These are phyloP conservation scores for Paraconiothyrium sp. DNA, from an alignment of 2,329 filamentous ascomycete genomes.

Conservation along the genomic window DNA sequence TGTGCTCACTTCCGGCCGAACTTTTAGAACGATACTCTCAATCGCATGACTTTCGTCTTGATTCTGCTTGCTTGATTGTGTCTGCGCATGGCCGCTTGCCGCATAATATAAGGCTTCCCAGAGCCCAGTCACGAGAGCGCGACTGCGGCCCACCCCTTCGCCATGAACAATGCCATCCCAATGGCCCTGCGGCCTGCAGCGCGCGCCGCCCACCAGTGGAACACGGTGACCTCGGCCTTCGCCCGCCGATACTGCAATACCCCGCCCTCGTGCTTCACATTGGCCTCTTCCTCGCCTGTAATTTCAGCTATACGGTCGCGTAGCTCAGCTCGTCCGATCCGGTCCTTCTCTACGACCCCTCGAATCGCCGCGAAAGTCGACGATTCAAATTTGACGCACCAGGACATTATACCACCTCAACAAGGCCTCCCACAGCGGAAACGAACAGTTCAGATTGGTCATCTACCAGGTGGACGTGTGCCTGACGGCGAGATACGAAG, in stretches of 20 bases:
- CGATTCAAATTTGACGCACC: constrained; percentile 29
- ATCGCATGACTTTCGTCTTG: constrained; percentile 10
- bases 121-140: constrained; percentile 11
- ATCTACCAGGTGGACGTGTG: constrained; percentile 40
- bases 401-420: constrained; percentile 24
- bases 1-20: constrained; percentile 27
- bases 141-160: constrained; percentile 10
- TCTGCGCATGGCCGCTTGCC: constrained; percentile 19
- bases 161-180: constrained; percentile 40
- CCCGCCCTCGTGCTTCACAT: constrained; percentile 22
- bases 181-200: constrained; percentile 43
- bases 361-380: constrained; percentile 36
- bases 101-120: constrained; percentile 5
- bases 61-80: constrained; percentile 5
- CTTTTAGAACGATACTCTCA: constrained; percentile 21
- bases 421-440: constrained; percentile 33
- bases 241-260: constrained; percentile 40
- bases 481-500: constrained; percentile 33
- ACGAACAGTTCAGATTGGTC: constrained; percentile 45
- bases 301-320: constrained; percentile 33
- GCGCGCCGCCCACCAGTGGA: constrained; percentile 32
- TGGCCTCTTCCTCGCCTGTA: constrained; percentile 26
- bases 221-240: constrained; percentile 30
- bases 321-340: constrained; percentile 19
- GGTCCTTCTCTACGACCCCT: constrained; percentile 36